phyloP scores from a whole-genome alignment of 768 basidiomycete species.

The Rossbeevera mucosa region DNA sequence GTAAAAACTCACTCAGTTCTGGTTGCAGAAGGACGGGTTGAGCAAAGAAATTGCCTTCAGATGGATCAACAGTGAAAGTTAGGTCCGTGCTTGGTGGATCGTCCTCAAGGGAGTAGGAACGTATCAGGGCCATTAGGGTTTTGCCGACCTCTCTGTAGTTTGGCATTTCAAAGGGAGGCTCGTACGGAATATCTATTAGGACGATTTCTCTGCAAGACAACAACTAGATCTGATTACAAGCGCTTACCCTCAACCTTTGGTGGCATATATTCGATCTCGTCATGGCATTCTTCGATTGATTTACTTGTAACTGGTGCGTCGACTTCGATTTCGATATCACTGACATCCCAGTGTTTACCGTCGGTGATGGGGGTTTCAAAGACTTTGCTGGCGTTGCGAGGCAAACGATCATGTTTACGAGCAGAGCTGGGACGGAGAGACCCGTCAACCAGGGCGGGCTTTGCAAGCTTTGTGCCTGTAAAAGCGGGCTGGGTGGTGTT shows the following conservation, averaged over 20 bases:
- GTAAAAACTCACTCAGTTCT: slow-evolving; percentile 22
- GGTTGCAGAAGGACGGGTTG: slow-evolving; percentile 13
- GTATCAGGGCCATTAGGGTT: slow-evolving; percentile 34
- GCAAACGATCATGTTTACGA: slow-evolving; percentile 57
- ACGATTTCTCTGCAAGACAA: slow-evolving; percentile 2
- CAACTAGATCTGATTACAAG: neutral
- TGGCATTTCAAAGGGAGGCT: slow-evolving; percentile 47
- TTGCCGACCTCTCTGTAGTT: slow-evolving; percentile 42
- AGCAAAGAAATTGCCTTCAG: slow-evolving; percentile 22
- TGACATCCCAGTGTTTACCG: slow-evolving; percentile 75
- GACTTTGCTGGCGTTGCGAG: slow-evolving; percentile 43
- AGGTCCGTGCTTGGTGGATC: slow-evolving; percentile 14
- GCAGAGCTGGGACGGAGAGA: slow-evolving; percentile 62
- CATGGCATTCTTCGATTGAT: slow-evolving; percentile 31
- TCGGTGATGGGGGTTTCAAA: slow-evolving; percentile 66
- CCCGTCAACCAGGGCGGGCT: slow-evolving; percentile 37
- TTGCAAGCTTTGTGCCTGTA: slow-evolving; percentile 35
- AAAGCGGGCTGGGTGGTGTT: slow-evolving; percentile 30
- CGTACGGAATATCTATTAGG: slow-evolving; percentile 37
- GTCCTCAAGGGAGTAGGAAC: slow-evolving; percentile 34
- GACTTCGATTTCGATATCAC: slow-evolving; percentile 45
- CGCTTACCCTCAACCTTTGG: slow-evolving; percentile 46
- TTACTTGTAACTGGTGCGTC: slow-evolving; percentile 20
- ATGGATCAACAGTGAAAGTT: slow-evolving; percentile 18
- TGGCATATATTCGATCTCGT: slow-evolving; percentile 55